phyloP scores from a whole-genome alignment of 2,329 filamentous ascomycete species.

The Alternaria novae-zelandiae region DNA sequence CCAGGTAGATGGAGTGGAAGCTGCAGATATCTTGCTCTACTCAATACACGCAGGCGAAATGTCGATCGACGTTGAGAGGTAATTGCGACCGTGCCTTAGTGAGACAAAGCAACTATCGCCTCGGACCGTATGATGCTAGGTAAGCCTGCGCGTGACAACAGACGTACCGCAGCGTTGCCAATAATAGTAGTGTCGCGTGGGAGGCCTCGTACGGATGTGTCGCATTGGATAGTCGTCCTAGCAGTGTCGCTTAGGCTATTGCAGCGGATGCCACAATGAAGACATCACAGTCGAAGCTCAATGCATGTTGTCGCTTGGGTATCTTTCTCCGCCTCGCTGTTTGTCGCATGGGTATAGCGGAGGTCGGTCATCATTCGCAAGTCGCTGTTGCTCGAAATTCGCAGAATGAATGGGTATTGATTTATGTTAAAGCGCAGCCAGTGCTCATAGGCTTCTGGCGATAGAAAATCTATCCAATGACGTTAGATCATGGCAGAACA shows the following conservation, averaged over 20 bases:
- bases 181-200: background rate
- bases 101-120: background rate
- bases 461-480: conserved; percentile 20
- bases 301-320: conserved; percentile 2
- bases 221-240: background rate
- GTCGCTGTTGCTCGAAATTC: background rate
- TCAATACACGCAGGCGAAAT: background rate
- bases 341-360: conserved; percentile 25
- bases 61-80: background rate
- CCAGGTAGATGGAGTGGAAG: background rate
- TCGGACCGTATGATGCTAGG: background rate
- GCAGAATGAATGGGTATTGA: conserved; percentile 28
- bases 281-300: background rate
- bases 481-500: conserved; percentile 13
- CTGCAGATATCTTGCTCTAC: background rate
- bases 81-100: background rate
- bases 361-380: conserved; percentile 12
- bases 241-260: conserved; percentile 1
- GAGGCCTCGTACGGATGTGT: background rate
- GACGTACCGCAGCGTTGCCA: background rate
- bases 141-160: background rate
- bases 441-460: conserved; percentile 8
- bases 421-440: conserved; percentile 15
- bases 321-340: conserved; percentile 10
- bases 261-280: background rate